A percentile compares a stretch with the other conserved stretches of the same genome.
These are phyloP conservation scores for Cyberlindnera veronae DNA, from an alignment of 805 yeast genomes.

Conservation along the genomic window DNA sequence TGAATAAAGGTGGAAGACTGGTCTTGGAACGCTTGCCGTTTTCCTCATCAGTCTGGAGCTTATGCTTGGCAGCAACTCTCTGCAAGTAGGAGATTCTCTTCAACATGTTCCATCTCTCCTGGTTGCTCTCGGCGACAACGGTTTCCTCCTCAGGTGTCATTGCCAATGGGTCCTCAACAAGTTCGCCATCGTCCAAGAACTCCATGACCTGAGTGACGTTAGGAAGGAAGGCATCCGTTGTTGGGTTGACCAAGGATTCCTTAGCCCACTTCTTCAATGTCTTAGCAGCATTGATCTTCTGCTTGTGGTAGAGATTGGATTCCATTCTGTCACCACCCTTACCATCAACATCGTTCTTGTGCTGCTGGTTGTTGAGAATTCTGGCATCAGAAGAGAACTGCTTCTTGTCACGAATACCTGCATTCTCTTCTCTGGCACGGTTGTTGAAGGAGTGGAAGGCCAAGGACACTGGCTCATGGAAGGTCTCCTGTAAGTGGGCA, in stretches of 20 bases:
- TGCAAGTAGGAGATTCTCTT: conserved; percentile 70
- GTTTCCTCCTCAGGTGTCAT: conserved; percentile 38
- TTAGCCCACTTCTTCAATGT: conserved; percentile 56
- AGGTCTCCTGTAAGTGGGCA: conserved; percentile 16
- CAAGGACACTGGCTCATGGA: conserved; percentile 20
- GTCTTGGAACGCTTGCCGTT: conserved; percentile 31
- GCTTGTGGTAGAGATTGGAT: conserved; percentile 39
- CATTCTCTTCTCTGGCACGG: conserved; percentile 83
- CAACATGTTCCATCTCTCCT: conserved; percentile 66
- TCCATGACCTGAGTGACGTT: conserved; percentile 52
- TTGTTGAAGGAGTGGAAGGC: conserved; percentile 67
- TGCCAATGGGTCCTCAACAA: conserved; percentile 28
- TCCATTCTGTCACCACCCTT: conserved; percentile 66
- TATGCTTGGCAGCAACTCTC: conserved; percentile 54
- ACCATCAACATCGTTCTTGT: conserved; percentile 73
- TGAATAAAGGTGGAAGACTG: conserved; percentile 15
- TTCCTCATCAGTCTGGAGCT: conserved; percentile 38
- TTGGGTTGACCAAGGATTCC: conserved; percentile 34
- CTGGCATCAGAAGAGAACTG: conserved; percentile 79
- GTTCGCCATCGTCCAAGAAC: conserved; percentile 46
- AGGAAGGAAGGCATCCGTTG: conserved; percentile 48
- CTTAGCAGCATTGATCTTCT: conserved; percentile 50
- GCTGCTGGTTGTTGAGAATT: conserved; percentile 62
- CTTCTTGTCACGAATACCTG: conserved; percentile 81
- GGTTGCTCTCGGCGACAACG: conserved; percentile 39